Conservation (phyloP, 345 rosid genomes). For the Eucalyptus regnans region DNA sequence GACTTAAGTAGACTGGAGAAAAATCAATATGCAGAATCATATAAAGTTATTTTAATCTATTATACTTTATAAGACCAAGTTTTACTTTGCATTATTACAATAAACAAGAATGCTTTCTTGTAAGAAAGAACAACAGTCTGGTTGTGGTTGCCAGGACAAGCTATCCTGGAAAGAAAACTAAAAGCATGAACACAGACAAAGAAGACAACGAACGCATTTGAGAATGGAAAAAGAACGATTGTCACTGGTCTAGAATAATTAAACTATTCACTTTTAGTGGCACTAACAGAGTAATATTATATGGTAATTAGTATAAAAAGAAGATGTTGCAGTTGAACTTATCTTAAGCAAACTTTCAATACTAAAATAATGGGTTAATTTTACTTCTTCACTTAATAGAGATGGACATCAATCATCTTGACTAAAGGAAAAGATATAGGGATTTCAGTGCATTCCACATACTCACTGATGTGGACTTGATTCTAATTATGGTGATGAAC, state of each 20-base stretch:
- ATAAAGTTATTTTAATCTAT: neutral
- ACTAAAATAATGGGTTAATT: neutral
- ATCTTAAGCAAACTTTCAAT: neutral
- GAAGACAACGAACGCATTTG: neutral
- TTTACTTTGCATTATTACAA: neutral
- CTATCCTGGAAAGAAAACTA: neutral
- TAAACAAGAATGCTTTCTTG: neutral
- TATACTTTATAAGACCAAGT: neutral
- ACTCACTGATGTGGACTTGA: neutral
- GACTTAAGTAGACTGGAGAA: neutral
- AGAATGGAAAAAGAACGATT: neutral
- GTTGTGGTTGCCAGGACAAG: neutral
- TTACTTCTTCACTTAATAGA: neutral
- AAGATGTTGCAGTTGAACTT: neutral
- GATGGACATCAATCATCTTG: neutral
- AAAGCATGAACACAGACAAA: neutral
- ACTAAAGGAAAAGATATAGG: neutral
- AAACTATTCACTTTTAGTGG: neutral
- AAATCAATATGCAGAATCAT: neutral
- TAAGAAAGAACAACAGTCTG: neutral
- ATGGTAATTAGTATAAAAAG: neutral
- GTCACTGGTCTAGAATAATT: neutral
- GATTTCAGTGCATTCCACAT: neutral
- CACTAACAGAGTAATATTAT: neutral
- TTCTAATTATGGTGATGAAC: neutral